Evolutionary conservation across 495 filamentous ascomycete genomes (phyloP), one percentile per base, ranked within the genome.

Genomic region (Xylaria longipes): DNA sequence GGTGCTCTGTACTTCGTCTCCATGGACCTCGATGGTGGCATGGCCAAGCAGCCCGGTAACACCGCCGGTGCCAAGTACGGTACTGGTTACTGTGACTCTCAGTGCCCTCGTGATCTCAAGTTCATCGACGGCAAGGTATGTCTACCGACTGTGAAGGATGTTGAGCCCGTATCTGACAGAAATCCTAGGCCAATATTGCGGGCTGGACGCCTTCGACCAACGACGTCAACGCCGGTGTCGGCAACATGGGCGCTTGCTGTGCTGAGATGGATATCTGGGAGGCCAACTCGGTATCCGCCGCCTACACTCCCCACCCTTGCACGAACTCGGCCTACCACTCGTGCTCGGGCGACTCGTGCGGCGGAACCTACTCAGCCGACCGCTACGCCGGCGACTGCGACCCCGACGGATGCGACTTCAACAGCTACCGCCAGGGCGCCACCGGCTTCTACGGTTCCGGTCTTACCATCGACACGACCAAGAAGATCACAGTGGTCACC

Each of bases 241-340:
- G 89, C 43, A 74, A 78, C 70, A 80, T 86, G 56, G 90, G 90
- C 70, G 84, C 88, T 68, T 93, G 90, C 87, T 93, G 91, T 80
- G 85, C 88, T 7, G 91, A 93, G 81, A 89, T 93, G 86, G 90
- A 93, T 74, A 86, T 92, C 78, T 91, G 89, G 82, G 90, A 92
- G 79, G 89, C 91, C 70, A 92, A 93, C 84, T 85, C 81, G 50
- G 82, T 87, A 74, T 83, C 89, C 0, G 87, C 86, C n/a, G 88
- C 88, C 27, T 81, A 84, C 72, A 92, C 90, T 2, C 90, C 90
- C 20, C 91, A 93, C 78, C 87, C 91, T 35, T 93, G 90, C 82
- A 81, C 84, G 67, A 77, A 76, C 27, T 75, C 73, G 7, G 75
- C 80, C 9, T 72, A 86, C 25, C 84, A 85, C 76, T 77, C 78